A percentile compares a stretch with the other conserved stretches of the same genome.
Conservation (phyloP, 257 asterid species). For the Solanum appendiculatum region DNA sequence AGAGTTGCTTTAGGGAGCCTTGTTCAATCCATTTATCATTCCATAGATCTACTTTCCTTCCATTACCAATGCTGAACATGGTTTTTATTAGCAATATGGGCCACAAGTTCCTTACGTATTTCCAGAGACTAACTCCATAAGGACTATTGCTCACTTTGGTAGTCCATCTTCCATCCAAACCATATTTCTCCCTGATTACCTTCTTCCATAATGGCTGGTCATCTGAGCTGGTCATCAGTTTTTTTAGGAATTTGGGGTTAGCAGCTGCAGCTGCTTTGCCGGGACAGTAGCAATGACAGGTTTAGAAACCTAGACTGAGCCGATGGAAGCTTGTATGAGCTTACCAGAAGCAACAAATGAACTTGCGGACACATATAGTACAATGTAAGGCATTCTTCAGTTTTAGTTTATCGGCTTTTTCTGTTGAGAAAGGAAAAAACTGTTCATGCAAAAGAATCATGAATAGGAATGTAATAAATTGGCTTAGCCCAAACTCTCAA, state of each 20-base stretch:
- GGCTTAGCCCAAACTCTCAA: no score
- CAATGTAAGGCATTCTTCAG: not conserved
- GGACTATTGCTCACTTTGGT: not conserved
- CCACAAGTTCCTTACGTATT: not conserved
- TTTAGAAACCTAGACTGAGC: no score
- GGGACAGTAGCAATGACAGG: no score
- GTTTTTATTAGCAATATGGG: not conserved
- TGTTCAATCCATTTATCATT: not conserved
- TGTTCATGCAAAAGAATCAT: not conserved
- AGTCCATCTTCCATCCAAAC: not conserved
- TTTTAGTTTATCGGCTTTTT: not conserved
- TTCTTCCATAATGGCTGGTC: not conserved
- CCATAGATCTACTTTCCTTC: not conserved
- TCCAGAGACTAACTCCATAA: not conserved
- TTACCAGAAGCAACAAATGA: no score
- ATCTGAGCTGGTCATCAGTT: not conserved
- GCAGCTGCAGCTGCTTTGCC: not conserved
- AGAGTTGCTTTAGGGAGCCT: not conserved
- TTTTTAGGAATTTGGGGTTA: not conserved
- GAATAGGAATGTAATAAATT: not conserved
- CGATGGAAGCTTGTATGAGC: not conserved
- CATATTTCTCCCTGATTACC: not conserved
- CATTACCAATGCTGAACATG: not conserved
- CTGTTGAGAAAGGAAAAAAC: not conserved
- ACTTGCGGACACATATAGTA: no score